Evolutionary conservation across 1,284 basidiomycete genomes (phyloP), one percentile per base, ranked within the genome.

Genomic region (Ustilago trichophora): DNA sequence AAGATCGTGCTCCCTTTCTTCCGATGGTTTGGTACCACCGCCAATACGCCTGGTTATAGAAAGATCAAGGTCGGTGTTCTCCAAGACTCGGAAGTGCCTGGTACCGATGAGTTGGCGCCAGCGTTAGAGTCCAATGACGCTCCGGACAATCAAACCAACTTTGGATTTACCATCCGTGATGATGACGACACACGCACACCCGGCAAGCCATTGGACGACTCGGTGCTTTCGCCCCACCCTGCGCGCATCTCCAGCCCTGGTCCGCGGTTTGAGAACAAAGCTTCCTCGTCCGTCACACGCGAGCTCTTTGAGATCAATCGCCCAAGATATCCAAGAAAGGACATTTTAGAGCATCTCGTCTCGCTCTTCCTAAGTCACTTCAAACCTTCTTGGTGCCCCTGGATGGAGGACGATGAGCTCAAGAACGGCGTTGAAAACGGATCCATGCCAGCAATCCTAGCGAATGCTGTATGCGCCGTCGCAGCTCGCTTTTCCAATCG

Each of bases 1-100:
- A 73, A 70, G 58, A 76, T 74, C 44, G 48, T 69, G 9, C 65
- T 74, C 2, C 74, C 74, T n/a, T 76, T 76, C 68, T 76, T 76
- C 64, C 65, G 74, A 8, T 76, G 74, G 74, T 76, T 76, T 26
- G 74, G 74, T 27, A 65, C 70, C 2, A 76, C 74, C 12, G 74
- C 74, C n/a, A 76, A 76, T 41, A 76, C 74, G 19, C 74, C 74
- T 13, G 74, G 74, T 26, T 74, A 74, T 31, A 55, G 72, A 10
- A 68, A 72, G 52, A 76, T 76, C 64, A 76, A 76, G 41, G 74
- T 76, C 22, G 74, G 72, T 21, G 72, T 76, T 11, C 50, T 68
- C 25, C 69, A 68, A 13, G 69, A 72, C 33, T 57, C 64, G 6
- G 69, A 71, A 21, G 63, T 67, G 26, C 51, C 68, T 19, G 64